phyloP scores from a whole-genome alignment of 169 alveolate genomes.

The Perkinsus chesapeaki region DNA sequence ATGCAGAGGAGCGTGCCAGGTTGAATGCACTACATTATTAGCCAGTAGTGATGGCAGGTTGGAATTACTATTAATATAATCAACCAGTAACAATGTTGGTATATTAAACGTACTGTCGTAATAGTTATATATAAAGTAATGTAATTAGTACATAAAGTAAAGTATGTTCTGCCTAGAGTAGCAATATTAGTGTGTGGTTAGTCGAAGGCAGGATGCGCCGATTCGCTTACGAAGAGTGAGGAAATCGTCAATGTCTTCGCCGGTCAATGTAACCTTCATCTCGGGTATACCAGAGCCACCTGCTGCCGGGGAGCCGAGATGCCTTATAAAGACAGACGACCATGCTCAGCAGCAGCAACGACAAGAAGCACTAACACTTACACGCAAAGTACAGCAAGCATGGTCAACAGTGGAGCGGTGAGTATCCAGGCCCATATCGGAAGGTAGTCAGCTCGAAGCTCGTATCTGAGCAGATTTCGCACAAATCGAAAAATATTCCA shows the following conservation, averaged over 20 bases:
- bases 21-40: too few species aligned
- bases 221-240: conserved; percentile 34
- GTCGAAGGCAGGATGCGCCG: too few species aligned
- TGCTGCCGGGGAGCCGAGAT: neutral
- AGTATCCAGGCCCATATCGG: neutral
- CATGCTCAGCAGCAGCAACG: neutral
- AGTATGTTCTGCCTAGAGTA: too few species aligned
- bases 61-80: too few species aligned
- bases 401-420: neutral
- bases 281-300: conserved; percentile 74
- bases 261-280: conserved; percentile 61
- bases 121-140: too few species aligned
- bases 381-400: neutral
- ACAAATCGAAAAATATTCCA: too few species aligned
- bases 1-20: neutral
- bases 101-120: too few species aligned
- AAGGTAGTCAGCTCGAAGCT: neutral
- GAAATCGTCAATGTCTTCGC: conserved; percentile 49
- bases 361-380: neutral
- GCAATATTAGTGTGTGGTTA: too few species aligned
- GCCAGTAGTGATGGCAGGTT: too few species aligned
- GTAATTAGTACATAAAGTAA: too few species aligned
- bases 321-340: neutral
- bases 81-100: too few species aligned
- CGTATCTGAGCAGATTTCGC: neutral